A percentile compares a stretch with the other conserved stretches of the same genome.
Conservation (phyloP, 805 yeast genomes). For the Lipomyces sp. region DNA sequence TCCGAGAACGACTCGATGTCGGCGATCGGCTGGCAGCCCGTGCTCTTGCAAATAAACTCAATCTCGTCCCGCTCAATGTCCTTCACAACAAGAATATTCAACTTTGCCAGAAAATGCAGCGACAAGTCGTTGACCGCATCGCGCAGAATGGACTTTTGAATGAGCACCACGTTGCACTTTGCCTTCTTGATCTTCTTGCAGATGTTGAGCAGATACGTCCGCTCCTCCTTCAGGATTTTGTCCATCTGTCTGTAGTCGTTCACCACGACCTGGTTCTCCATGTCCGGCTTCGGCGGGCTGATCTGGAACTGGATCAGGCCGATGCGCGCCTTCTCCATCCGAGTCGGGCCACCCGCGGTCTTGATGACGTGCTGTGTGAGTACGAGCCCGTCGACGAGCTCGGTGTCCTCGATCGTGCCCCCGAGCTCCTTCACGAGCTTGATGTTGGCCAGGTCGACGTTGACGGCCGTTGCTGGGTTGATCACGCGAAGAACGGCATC, state of each 20-base stretch:
- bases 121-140: slow-evolving; percentile 95
- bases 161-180: slow-evolving; percentile 86
- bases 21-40: slow-evolving; percentile 95
- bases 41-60: slow-evolving; percentile 76
- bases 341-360: slow-evolving; percentile 89
- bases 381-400: slow-evolving; percentile 87
- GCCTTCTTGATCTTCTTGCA: slow-evolving; percentile 96
- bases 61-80: slow-evolving; percentile 96
- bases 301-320: slow-evolving; percentile 90
- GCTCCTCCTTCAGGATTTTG: slow-evolving; percentile 94
- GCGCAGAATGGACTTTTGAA: slow-evolving; percentile 88
- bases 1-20: slow-evolving; percentile 91
- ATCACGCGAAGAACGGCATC: slow-evolving; percentile 83
- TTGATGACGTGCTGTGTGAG: slow-evolving; percentile 87
- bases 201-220: slow-evolving; percentile 89
- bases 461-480: slow-evolving; percentile 53
- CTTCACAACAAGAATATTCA: slow-evolving; percentile 89
- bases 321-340: slow-evolving; percentile 89
- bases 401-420: slow-evolving; percentile 96
- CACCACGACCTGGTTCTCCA: slow-evolving; percentile 96
- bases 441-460: slow-evolving; percentile 84
- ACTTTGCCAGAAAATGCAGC: slow-evolving; percentile 86
- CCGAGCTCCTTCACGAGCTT: slow-evolving; percentile 91
- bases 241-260: slow-evolving; percentile 99
- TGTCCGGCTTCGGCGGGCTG: slow-evolving; percentile 95